A percentile compares a stretch with the other conserved stretches of the same genome.
Evolutionary conservation across 371 early-diverging fungal genomes (phyloP).

Genomic region (Rhizopus arrhizus): DNA sequence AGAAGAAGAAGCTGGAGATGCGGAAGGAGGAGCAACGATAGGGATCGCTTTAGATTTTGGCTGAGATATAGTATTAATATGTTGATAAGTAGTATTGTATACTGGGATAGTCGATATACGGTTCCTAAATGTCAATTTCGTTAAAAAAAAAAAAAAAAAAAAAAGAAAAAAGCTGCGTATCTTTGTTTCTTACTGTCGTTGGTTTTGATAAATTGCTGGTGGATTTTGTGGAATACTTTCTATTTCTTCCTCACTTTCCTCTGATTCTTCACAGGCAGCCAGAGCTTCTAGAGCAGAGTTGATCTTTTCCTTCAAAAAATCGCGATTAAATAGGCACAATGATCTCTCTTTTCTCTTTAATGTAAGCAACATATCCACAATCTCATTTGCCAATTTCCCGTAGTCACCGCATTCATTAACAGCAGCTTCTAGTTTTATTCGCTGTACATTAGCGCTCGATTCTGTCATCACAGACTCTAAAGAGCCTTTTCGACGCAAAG

Average conservation of each 20-base stretch:
- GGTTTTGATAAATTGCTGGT: not conserved
- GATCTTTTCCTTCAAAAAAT: slow-evolving; percentile 43
- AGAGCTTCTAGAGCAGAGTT: slow-evolving; percentile 47
- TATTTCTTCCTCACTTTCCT: slow-evolving; percentile 12
- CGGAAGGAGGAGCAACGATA: slow-evolving; percentile 28
- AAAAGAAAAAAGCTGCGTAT: not conserved
- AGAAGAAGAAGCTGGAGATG: not conserved
- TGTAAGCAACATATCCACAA: slow-evolving; percentile 51
- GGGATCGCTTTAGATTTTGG: slow-evolving; percentile 40
- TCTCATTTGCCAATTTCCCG: slow-evolving; percentile 37
- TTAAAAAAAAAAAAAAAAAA: not conserved
- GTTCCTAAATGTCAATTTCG: no score
- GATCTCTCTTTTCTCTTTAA: slow-evolving; percentile 51
- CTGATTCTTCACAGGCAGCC: slow-evolving; percentile 40
- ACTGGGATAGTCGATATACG: not conserved
- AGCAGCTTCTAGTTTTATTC: slow-evolving; percentile 43
- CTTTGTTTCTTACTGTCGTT: not conserved
- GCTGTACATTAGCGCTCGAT: slow-evolving; percentile 28
- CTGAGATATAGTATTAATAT: not conserved
- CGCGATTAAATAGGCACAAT: slow-evolving; percentile 50
- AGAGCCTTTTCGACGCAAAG: slow-evolving; percentile 39
- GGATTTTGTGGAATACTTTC: not conserved
- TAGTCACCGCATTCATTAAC: slow-evolving; percentile 45
- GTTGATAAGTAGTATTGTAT: not conserved
- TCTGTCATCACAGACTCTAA: slow-evolving; percentile 43